phyloP scores from a whole-genome alignment of 2,329 filamentous ascomycete species.

The Cryphonectria parasitica region DNA sequence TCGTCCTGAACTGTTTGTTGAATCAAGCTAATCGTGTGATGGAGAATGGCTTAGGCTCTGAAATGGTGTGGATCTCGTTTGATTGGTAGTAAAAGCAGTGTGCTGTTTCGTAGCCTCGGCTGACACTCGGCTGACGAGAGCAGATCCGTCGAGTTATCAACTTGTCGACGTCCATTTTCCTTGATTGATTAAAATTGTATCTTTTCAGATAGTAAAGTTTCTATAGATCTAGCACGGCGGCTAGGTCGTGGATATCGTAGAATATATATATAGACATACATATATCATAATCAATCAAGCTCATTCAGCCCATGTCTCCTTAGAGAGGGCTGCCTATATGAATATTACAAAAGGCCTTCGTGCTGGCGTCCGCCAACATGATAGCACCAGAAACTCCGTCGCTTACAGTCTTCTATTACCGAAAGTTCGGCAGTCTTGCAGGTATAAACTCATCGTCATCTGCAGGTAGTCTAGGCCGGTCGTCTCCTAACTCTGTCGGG shows the following conservation, averaged over 20 bases:
- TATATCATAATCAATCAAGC: constrained; percentile 6
- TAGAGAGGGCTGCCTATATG: not conserved
- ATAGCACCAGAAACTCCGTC: not conserved
- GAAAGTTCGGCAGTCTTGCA: constrained; percentile 61
- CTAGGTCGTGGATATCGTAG: constrained; percentile 17
- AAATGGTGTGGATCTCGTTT: too few relatives aligned
- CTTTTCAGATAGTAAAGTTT: not conserved
- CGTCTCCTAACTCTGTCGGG: constrained; percentile 20
- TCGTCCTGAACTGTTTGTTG: too few relatives aligned
- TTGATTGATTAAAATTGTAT: not conserved
- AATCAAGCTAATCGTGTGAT: too few relatives aligned
- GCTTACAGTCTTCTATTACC: constrained; percentile 35
- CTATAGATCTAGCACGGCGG: not conserved
- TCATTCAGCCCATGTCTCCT: not conserved
- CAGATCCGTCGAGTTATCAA: too few relatives aligned
- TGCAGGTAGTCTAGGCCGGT: not conserved
- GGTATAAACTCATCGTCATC: constrained; percentile 53
- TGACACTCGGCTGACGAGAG: too few relatives aligned
- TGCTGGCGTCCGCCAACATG: not conserved
- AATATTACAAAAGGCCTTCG: not conserved
- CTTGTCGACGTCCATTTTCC: too few relatives aligned
- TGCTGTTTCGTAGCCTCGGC: too few relatives aligned
- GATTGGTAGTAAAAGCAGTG: too few relatives aligned
- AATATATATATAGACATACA: not conserved
- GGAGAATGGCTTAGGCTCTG: too few relatives aligned